Percentiles rank a stretch among this genome's conserved stretches.
Conservation (phyloP, 2,329 filamentous ascomycete genomes). For the Aspergillus pseudoglaucus region DNA sequence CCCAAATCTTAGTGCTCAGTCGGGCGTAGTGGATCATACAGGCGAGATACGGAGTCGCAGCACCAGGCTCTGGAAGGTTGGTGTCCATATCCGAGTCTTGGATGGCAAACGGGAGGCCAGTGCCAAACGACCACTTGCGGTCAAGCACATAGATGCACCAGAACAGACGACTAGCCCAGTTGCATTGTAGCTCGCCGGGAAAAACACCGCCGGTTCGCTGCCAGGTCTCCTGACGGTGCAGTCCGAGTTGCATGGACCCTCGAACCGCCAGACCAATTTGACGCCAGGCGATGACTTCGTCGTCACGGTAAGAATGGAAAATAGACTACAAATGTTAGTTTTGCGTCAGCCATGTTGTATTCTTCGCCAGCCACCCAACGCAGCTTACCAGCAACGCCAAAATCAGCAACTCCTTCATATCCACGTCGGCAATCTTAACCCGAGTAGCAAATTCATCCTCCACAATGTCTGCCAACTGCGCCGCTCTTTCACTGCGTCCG, state of each 20-base stretch:
- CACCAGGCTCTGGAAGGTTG: constrained; percentile 39
- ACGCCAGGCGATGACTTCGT: constrained; percentile 47
- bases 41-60: constrained; percentile 36
- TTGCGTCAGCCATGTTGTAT: background rate
- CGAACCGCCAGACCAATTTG: constrained; percentile 43
- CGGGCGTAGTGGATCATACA: constrained; percentile 46
- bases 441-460: constrained; percentile 29
- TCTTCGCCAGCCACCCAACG: background rate
- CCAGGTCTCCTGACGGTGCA: constrained; percentile 43
- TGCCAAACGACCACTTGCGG: constrained; percentile 48
- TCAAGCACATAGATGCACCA: constrained; percentile 50
- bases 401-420: constrained; percentile 33
- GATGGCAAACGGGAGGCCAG: constrained; percentile 45
- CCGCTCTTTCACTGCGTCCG: constrained; percentile 60
- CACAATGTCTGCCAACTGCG: constrained; percentile 27
- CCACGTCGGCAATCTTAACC: constrained; percentile 30
- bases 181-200: constrained; percentile 30
- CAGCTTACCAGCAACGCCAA: constrained; percentile 22
- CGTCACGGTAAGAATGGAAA: constrained; percentile 40
- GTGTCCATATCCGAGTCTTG: constrained; percentile 47
- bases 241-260: constrained; percentile 44
- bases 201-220: constrained; percentile 28
- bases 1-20: constrained; percentile 44
- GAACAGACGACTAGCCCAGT: constrained; percentile 36
- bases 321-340: constrained; percentile 19